Evolutionary conservation across 164 flowering plant genomes (phyloP), one percentile per base, ranked within the genome.

Genomic region (Kingdonia uniflora): DNA sequence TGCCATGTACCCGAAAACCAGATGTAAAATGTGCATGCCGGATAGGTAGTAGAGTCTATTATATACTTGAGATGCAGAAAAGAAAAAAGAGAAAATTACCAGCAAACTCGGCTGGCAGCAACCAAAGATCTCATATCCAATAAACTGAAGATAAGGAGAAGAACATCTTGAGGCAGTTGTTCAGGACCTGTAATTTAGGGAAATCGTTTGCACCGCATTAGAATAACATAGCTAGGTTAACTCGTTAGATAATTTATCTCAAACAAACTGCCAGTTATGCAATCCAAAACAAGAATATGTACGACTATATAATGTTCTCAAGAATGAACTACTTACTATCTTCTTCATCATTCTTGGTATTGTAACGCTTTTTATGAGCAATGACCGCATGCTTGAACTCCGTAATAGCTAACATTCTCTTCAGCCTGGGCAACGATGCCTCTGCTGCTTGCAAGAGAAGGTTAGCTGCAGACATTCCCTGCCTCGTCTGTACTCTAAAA

Each of bases 351-450:
- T 68, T 56, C 20, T 38, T 70, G 7, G 63, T 16, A 67, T 82
- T 85, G 33, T 15, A n/a, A 35, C 70, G 80, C 65, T 90, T 80
- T 69, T 84, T 87, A 21, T 64, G 66, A 46, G 85, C 82, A 57
- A 91, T 71, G 51, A 68, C 79, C 8, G 94, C 92, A 45, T 76
- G 87, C 72, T 84, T 87, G 62, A 70, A 82, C 55, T 84, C 95
- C 6, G 72, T 62, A 10, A 64, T 69, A 13, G 85, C 90, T 67
- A 75, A 41, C 19, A 52, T 69, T 58, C 55, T 76, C 64, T 77
- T 87, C 72, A 85, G 92, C 74, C 76, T 87, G 8, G 90, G 96
- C 55, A 91, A 65, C 12, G 65, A 76, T 37, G 68, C 80, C 56
- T 85, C 96, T 21, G 77, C 84, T 47, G 86, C 72, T 59, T 77